These are phyloP conservation scores for Taiwanofungus camphoratus DNA, from an alignment of 1,284 basidiomycete species.

Conservation along the genomic window DNA sequence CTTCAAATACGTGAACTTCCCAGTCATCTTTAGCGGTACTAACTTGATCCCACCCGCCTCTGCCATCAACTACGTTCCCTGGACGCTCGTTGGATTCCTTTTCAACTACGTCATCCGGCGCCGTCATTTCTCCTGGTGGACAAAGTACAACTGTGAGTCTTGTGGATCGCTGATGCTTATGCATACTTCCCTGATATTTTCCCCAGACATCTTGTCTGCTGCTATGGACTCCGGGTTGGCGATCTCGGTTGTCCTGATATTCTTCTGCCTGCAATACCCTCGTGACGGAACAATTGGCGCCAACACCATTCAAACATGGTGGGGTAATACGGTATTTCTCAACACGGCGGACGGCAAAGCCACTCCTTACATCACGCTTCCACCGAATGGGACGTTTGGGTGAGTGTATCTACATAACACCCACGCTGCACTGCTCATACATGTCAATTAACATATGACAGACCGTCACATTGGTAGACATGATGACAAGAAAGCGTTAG, in stretches of 20 bases:
- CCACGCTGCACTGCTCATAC: no score
- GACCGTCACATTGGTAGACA: no score
- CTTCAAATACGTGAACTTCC: conserved; percentile 74
- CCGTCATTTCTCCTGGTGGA: conserved; percentile 39
- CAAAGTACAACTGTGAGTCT: conserved; percentile 41
- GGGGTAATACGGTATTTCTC: conserved; percentile 37
- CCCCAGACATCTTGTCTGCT: conserved; percentile 42
- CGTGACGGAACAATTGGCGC: conserved; percentile 36
- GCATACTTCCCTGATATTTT: not conserved
- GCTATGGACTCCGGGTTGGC: conserved; percentile 45
- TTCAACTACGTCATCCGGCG: conserved; percentile 41
- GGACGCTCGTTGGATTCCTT: conserved; percentile 34
- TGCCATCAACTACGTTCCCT: conserved; percentile 39
- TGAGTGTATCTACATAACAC: no score
- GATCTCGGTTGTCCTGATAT: conserved; percentile 38
- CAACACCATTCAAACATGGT: conserved; percentile 32
- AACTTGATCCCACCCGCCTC: conserved; percentile 35
- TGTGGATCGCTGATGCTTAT: not conserved
- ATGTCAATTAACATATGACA: no score
- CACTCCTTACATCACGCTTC: conserved; percentile 18
- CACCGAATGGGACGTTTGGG: conserved; percentile 26
- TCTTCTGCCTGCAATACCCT: conserved; percentile 44
- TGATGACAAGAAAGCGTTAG: no score
- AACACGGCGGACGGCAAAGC: conserved; percentile 28
- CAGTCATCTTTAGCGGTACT: conserved; percentile 36